phyloP scores from a whole-genome alignment of 495 filamentous ascomycete genomes.

The Penicillium bialowiezense region DNA sequence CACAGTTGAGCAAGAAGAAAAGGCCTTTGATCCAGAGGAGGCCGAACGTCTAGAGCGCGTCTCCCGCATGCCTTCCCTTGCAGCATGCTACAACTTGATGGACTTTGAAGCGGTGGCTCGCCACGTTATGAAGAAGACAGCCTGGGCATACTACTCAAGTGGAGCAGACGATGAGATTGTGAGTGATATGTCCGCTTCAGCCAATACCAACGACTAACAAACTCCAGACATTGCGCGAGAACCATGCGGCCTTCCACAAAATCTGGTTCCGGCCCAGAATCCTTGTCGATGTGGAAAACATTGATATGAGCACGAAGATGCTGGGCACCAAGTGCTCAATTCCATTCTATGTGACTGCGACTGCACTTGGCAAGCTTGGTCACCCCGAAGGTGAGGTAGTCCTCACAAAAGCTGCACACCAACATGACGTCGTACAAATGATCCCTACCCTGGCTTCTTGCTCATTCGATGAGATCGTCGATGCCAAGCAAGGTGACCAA shows the following conservation, averaged over 20 bases:
- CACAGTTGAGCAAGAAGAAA: conserved; percentile 72
- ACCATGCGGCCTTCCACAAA: conserved; percentile 92
- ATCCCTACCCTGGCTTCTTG: conserved; percentile 98
- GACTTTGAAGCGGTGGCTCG: conserved; percentile 93
- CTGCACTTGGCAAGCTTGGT: conserved; percentile 87
- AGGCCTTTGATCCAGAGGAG: conserved; percentile 73
- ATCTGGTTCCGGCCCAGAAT: conserved; percentile 94
- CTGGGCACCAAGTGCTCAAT: conserved; percentile 77
- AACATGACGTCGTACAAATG: conserved; percentile 91
- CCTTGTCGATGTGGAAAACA: conserved; percentile 79
- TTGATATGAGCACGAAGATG: conserved; percentile 88
- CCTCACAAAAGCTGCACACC: conserved; percentile 77
- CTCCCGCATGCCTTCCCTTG: conserved; percentile 72
- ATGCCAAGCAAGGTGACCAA: conserved; percentile 75
- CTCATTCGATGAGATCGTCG: conserved; percentile 94
- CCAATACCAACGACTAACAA: neutral
- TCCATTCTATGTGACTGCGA: conserved; percentile 91
- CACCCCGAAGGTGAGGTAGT: conserved; percentile 87
- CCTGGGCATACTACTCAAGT: conserved; percentile 96
- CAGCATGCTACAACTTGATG: conserved; percentile 90
- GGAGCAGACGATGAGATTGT: conserved; percentile 97
- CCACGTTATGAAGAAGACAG: conserved; percentile 86
- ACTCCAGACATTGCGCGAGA: conserved; percentile 85
- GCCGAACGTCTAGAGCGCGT: conserved; percentile 71
- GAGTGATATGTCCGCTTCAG: conserved; percentile 25